Base-by-base conservation (phyloP, 176 grass and related monocot species). In the Pharus latifolius region DNA sequence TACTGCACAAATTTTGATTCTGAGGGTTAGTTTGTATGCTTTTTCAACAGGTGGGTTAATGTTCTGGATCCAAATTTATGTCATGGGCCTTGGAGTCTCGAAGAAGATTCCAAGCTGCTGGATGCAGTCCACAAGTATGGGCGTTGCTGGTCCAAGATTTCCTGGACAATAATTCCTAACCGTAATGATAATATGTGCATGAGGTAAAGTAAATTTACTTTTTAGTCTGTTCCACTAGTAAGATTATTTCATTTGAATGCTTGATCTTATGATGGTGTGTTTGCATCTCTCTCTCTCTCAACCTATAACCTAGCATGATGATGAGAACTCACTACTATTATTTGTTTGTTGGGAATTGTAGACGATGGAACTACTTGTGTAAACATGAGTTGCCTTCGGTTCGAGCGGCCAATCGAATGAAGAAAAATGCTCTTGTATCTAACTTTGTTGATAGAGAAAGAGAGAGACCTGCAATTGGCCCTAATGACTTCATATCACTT, bases 381-480 rank as follows among this genome's bases (percentile, higher is more conserved):
- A 55, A 56, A 32, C 43, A 85, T 59, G 75, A 91, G 72, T 29
- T 85, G 22, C 76, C 57, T 34, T 68, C 55, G 55, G 57, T 81
- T 48, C 50, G 81, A 90, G 75, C 81, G 29, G 72, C 67, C 16
- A 80, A 59, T 23, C 75, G 76, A 80, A 74, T 98, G 55, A 98
- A 98, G 84, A 88, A 77, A 76, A 59, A 66, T 40, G 66, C 90
- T 68, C 83, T 98, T 31, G 78, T 88, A 54, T 78, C 71, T 60
- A 98, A 98, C 70, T 98, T 98, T 88, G 94, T 98, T 60, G 70
- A 83, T 75, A 85, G 94, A 69, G 81, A 93, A 80, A 70, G 76
- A 46, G 94, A 98, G 50, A 64, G 87, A 47, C 89, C 89, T 67
- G 78, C 81, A 77, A 93, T 98, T 85, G 59, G 72, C 53, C 87